These are phyloP conservation scores for Didymella arachidicola DNA, from an alignment of 2,329 filamentous ascomycete species.

Conservation along the genomic window DNA sequence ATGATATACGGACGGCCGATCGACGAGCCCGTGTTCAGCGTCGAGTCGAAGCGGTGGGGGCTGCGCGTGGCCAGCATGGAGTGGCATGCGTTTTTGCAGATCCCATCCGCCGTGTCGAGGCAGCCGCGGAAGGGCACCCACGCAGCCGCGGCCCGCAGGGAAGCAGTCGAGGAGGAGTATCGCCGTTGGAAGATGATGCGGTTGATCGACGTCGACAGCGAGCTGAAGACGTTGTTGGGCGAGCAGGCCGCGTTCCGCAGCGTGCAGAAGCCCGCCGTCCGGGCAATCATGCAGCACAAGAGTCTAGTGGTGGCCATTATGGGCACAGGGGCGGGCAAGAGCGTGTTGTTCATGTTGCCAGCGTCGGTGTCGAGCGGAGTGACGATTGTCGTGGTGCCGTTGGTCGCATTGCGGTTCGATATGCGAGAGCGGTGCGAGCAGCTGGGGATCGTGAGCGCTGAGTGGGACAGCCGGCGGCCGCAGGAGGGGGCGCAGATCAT, in stretches of 20 bases:
- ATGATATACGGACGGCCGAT: no score
- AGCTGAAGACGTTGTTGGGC: background rate
- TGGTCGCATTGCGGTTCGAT: background rate
- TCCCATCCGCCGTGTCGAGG: no score
- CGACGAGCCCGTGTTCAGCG: no score
- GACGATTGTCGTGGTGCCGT: background rate
- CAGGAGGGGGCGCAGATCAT: background rate
- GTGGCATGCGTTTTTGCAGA: no score
- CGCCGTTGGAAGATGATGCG: no score
- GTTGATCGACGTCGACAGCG: no score
- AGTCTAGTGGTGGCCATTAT: slow-evolving; percentile 9
- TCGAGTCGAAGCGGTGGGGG: no score
- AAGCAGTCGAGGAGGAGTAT: no score
- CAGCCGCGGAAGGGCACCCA: no score
- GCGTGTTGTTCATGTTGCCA: slow-evolving; percentile 5
- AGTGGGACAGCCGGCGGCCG: background rate
- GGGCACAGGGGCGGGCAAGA: slow-evolving; percentile 10
- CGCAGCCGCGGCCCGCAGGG: no score
- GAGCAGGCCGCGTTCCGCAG: background rate
- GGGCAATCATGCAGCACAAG: slow-evolving; percentile 12
- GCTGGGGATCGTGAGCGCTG: background rate
- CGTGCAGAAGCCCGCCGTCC: background rate
- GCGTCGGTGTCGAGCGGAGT: background rate
- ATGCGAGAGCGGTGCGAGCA: background rate
- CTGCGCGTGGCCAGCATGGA: no score